Percentiles rank a stretch among this genome's conserved stretches.
phyloP scores from a whole-genome alignment of 768 basidiomycete species.

The Macrolepiota albuminosa region DNA sequence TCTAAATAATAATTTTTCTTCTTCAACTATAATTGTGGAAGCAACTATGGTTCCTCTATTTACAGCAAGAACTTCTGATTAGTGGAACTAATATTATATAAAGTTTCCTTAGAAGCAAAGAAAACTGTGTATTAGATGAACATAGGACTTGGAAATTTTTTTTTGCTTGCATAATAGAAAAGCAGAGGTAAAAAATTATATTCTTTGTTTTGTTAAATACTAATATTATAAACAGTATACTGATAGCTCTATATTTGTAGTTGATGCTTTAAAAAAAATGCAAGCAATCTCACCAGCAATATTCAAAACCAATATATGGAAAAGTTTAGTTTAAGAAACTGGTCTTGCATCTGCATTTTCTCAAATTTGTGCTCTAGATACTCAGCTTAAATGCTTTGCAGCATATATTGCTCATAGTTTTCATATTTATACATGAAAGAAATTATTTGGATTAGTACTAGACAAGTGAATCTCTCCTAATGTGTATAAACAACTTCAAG shows the following conservation, averaged over 20 bases:
- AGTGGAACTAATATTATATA: background rate
- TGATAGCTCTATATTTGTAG: background rate
- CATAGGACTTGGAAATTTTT: background rate
- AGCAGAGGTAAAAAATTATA: background rate
- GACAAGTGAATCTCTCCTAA: background rate
- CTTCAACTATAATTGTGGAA: background rate
- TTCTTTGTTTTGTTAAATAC: background rate
- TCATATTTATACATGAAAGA: background rate
- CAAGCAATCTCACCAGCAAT: background rate
- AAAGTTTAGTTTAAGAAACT: background rate
- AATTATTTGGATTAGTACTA: background rate
- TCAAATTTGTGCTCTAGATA: background rate
- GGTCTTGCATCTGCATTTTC: background rate
- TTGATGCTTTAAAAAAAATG: background rate
- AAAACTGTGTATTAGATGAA: background rate
- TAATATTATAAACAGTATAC: background rate
- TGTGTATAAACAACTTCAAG: background rate
- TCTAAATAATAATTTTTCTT: background rate
- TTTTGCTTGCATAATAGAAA: background rate
- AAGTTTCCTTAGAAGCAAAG: background rate
- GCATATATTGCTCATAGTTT: background rate
- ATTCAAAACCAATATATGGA: background rate
- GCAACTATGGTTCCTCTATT: background rate
- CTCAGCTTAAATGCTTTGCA: background rate
- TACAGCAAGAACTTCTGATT: background rate